These are phyloP conservation scores for Aspergillus wentii DNA, from an alignment of 495 filamentous ascomycete genomes.

Conservation along the genomic window DNA sequence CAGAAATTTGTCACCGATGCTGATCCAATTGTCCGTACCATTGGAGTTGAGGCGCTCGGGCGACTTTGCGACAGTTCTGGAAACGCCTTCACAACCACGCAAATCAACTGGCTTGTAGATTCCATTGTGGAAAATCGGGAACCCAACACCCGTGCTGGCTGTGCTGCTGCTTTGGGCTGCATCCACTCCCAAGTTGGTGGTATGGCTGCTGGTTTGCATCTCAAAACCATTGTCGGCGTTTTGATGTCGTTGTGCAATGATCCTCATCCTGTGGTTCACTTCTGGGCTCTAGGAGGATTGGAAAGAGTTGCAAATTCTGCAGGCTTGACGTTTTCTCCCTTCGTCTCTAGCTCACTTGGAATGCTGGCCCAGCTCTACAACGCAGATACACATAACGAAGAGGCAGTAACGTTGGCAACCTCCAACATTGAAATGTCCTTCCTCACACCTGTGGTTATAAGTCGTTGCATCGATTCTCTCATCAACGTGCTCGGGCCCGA, in stretches of 20 bases:
- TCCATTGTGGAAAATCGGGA: constrained; percentile 91
- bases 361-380: constrained; percentile 92
- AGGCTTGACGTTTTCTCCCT: constrained; percentile 84
- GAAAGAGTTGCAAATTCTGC: constrained; percentile 87
- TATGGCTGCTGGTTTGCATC: constrained; percentile 95
- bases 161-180: constrained; percentile 85
- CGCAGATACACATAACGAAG: constrained; percentile 83
- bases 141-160: constrained; percentile 87
- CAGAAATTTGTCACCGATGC: constrained; percentile 71
- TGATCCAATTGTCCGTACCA: constrained; percentile 78
- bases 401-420: constrained; percentile 68
- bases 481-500: constrained; percentile 96
- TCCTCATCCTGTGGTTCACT: constrained; percentile 93
- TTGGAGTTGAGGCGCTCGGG: constrained; percentile 85
- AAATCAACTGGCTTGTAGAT: constrained; percentile 89
- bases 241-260: constrained; percentile 94
- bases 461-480: constrained; percentile 84
- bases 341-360: constrained; percentile 83
- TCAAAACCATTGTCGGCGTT: constrained; percentile 93
- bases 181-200: constrained; percentile 95
- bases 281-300: constrained; percentile 88
- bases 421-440: constrained; percentile 86
- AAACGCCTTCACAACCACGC: constrained; percentile 79
- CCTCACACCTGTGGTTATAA: constrained; percentile 75
- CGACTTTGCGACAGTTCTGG: constrained; percentile 85